phyloP scores from a whole-genome alignment of 202 grass and related monocot species.

The Hordeum pubiflorum region DNA sequence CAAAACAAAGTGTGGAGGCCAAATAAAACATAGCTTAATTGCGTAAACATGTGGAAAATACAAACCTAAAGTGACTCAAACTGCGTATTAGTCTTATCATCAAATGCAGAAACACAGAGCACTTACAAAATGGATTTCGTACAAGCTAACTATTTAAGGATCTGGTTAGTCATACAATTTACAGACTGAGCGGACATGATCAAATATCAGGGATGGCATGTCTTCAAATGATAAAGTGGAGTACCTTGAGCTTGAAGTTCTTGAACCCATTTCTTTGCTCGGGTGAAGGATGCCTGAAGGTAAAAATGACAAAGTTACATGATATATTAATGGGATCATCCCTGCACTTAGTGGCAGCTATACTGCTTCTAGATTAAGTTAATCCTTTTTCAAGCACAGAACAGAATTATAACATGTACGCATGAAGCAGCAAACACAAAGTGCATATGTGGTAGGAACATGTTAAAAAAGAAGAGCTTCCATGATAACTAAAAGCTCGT shows the following conservation, averaged over 20 bases:
- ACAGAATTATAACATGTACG: background rate
- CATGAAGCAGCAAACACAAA: background rate
- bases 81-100: background rate
- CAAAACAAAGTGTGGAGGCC: background rate
- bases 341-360: slow-evolving; percentile 1
- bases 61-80: background rate
- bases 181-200: background rate
- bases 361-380: slow-evolving; percentile 6
- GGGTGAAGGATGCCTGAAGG: slow-evolving; percentile 63
- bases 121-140: background rate
- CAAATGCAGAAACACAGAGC: slow-evolving; percentile 1
- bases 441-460: background rate
- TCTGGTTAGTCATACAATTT: background rate
- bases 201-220: background rate
- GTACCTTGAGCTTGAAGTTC: slow-evolving; percentile 97
- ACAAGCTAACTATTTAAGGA: slow-evolving; percentile 1
- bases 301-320: background rate
- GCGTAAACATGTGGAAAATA: background rate
- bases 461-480: background rate
- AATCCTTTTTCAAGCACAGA: background rate
- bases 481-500: background rate
- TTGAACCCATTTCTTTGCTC: slow-evolving; percentile 99
- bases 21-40: background rate
- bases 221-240: slow-evolving; percentile 9
- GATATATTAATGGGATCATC: background rate